These are phyloP conservation scores for Ceratocystis diversiconidia DNA, from an alignment of 2,329 filamentous ascomycete genomes.

Conservation along the genomic window DNA sequence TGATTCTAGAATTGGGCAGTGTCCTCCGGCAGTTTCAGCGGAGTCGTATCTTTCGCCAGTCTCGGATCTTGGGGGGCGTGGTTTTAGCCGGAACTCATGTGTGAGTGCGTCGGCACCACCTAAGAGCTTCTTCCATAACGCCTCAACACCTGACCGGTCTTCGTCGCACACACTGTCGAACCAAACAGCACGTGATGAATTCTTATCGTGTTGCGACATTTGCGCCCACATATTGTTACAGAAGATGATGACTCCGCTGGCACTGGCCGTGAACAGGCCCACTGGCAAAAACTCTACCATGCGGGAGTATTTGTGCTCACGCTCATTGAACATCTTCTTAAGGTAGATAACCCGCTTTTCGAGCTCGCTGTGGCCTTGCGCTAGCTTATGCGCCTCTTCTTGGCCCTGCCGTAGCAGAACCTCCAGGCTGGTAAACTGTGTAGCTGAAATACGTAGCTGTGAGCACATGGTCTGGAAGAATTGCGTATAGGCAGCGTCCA, in stretches of 20 bases:
- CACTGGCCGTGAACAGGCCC: slow-evolving; percentile 72
- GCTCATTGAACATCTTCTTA: slow-evolving; percentile 43
- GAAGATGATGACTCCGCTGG: slow-evolving; percentile 56
- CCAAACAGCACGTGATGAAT: slow-evolving; percentile 45
- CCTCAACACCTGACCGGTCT: slow-evolving; percentile 44
- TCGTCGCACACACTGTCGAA: slow-evolving; percentile 57
- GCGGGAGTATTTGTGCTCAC: slow-evolving; percentile 65
- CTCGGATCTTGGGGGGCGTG: slow-evolving; percentile 20
- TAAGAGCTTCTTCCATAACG: slow-evolving; percentile 49
- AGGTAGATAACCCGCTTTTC: slow-evolving; percentile 37
- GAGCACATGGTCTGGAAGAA: slow-evolving; percentile 44
- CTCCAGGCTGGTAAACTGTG: slow-evolving; percentile 8
- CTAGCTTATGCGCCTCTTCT: slow-evolving; percentile 67
- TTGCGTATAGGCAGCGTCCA: slow-evolving; percentile 62
- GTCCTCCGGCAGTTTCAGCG: too few species aligned
- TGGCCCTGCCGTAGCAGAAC: slow-evolving; percentile 73
- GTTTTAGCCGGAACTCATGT: slow-evolving; percentile 63
- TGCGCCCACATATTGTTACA: slow-evolving; percentile 69
- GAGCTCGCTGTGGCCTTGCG: slow-evolving; percentile 44
- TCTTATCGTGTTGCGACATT: slow-evolving; percentile 45
- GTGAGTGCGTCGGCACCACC: slow-evolving; percentile 49
- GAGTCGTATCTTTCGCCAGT: too few species aligned
- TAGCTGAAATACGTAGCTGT: slow-evolving; percentile 9
- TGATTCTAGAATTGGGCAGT: too few species aligned
- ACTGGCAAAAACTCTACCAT: slow-evolving; percentile 78